Base-by-base conservation (phyloP, 441 rosid genomes). In the Rhodomyrtus psidioides region DNA sequence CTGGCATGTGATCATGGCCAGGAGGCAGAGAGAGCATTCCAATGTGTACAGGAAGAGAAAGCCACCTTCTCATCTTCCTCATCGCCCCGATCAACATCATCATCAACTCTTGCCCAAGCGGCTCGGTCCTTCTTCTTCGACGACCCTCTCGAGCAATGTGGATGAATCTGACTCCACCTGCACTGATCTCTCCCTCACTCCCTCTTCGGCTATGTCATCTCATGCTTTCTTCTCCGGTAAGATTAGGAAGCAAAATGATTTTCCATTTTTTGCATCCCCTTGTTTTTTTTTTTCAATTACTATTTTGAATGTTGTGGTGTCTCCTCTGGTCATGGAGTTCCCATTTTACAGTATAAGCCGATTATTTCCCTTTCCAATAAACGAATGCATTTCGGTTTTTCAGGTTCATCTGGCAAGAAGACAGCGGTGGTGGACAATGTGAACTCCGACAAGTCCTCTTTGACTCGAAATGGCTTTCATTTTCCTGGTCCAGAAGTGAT, bases 1-100 rank as follows among this genome's bases (percentile, higher is more conserved):
- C 86, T 97, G 98, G 98, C 99, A 97, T 91, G 99, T 97, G 85
- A 91, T 96, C 62, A 96, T 95, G 99, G 98, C 99, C 6, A 94
- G 99, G 86, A 94, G 89, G 89, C 93, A 93, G 59, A 94, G 99
- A 85, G 95, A 96, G 82, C 97, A 94, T 88, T 93, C 98, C 62
- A 89, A 89, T 70, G 79, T 89, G 90, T 70, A 90, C 84, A 91
- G 93, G 83, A 88, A 92, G 58, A 91, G 93, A 86, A 94, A 91
- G 79, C 79, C 79, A 70, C n/a, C 79, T 24, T 39, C 79, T 21
- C 51, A 21, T 39, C 49, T 70, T 15, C 76, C 10, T 65, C n/a
- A 34, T 65, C 46, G 26, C 91, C 92, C 53, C 57, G 84, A 55
- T 85, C 90, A 85, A 53, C 81, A n/a, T 62, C 55, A 21, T 75